These are phyloP conservation scores for Emmonsiellopsis sp. DNA, from an alignment of 2,329 filamentous ascomycete genomes.

Conservation along the genomic window DNA sequence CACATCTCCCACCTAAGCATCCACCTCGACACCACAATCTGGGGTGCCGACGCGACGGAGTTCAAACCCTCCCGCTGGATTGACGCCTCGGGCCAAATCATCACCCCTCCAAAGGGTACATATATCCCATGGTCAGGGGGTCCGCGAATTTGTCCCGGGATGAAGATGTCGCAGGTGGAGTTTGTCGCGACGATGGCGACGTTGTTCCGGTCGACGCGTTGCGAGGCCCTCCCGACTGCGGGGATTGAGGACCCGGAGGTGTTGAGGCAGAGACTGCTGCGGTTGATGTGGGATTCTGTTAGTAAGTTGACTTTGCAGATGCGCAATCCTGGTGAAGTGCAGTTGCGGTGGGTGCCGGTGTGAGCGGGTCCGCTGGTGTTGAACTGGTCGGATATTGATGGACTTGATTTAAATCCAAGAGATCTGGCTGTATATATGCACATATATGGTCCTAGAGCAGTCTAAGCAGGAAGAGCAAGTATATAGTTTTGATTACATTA, in stretches of 20 bases:
- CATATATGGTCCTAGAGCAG: too few species aligned
- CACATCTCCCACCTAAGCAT: slow-evolving; percentile 28
- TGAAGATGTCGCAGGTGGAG: slow-evolving; percentile 50
- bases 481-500: too few species aligned
- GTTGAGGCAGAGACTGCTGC: slow-evolving; percentile 14
- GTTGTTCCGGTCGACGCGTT: slow-evolving; percentile 26
- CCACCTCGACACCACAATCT: slow-evolving; percentile 17
- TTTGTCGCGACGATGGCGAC: slow-evolving; percentile 40
- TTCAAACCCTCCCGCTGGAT: slow-evolving; percentile 38
- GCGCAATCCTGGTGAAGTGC: slow-evolving; percentile 15
- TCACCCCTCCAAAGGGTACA: slow-evolving; percentile 30
- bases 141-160: slow-evolving; percentile 43
- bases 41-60: slow-evolving; percentile 24
- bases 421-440: too few species aligned
- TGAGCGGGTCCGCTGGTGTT: background rate
- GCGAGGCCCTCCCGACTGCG: slow-evolving; percentile 8
- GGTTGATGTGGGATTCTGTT: slow-evolving; percentile 18
- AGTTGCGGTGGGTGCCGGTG: slow-evolving; percentile 10
- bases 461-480: too few species aligned
- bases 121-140: slow-evolving; percentile 44
- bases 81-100: slow-evolving; percentile 16
- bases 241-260: slow-evolving; percentile 15
- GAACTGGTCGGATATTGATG: too few species aligned
- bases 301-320: slow-evolving; percentile 24
- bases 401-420: too few species aligned